Conservation (phyloP, 2,329 filamentous ascomycete genomes). For the Aspergillus eucalypticola region DNA sequence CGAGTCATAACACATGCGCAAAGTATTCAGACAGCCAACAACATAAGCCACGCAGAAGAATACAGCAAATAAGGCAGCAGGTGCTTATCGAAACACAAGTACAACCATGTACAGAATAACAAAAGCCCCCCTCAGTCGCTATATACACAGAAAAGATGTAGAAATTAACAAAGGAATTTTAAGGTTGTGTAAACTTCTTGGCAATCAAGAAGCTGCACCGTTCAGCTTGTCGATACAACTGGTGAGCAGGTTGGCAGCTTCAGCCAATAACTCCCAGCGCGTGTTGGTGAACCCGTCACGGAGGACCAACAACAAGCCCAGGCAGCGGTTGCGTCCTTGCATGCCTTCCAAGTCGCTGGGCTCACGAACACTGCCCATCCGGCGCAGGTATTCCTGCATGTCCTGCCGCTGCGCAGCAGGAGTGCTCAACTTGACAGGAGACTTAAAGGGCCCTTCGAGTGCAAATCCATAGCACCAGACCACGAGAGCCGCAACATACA, state of each 20-base stretch:
- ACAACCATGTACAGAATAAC: conserved; percentile 3
- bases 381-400: conserved; percentile 76
- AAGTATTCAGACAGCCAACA: neutral
- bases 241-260: conserved; percentile 75
- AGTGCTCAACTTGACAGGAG: conserved; percentile 54
- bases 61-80: neutral
- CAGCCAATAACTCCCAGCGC: conserved; percentile 87
- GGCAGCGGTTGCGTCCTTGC: conserved; percentile 77
- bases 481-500: conserved; percentile 89
- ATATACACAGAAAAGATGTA: conserved; percentile 8
- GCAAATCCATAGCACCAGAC: conserved; percentile 96
- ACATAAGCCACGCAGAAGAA: neutral
- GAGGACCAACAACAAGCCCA: conserved; percentile 77
- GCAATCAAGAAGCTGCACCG: conserved; percentile 5
- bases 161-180: conserved; percentile 5
- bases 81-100: neutral
- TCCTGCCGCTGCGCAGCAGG: conserved; percentile 68
- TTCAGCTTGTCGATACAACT: conserved; percentile 72
- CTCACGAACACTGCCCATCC: conserved; percentile 68
- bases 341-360: conserved; percentile 76
- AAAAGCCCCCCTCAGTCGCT: conserved; percentile 3
- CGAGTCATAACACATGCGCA: neutral
- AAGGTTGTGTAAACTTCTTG: no score
- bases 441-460: conserved; percentile 72
- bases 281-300: conserved; percentile 78